These are phyloP conservation scores for Solanum ossicruentum DNA, from an alignment of 257 asterid genomes.

Conservation along the genomic window DNA sequence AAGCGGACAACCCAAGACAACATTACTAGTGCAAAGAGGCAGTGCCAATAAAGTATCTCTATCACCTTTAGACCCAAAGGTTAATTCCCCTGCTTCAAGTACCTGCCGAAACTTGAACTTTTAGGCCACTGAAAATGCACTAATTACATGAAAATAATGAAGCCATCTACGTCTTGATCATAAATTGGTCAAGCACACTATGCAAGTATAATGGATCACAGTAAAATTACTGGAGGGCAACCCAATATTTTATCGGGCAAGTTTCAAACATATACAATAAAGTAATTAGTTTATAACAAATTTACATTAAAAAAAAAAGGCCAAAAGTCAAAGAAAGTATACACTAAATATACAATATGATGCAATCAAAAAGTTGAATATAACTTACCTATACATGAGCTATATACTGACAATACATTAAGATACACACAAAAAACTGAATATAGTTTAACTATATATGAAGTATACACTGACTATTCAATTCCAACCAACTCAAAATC, in stretches of 20 bases:
- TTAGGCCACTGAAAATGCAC: background rate
- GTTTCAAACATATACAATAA: background rate
- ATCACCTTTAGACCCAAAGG: slow-evolving; percentile 43
- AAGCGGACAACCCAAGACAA: slow-evolving; percentile 29
- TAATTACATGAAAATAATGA: background rate
- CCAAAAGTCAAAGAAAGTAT: background rate
- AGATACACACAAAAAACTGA: background rate
- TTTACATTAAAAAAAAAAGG: background rate
- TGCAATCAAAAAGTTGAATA: background rate
- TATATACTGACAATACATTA: background rate
- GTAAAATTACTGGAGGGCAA: background rate
- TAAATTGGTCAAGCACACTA: background rate
- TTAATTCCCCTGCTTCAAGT: slow-evolving; percentile 41
- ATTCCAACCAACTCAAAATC: background rate
- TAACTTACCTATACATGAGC: background rate
- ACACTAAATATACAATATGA: background rate
- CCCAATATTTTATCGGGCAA: background rate
- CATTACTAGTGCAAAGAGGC: slow-evolving; percentile 17
- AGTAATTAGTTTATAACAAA: background rate
- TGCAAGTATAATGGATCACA: background rate
- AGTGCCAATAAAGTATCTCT: slow-evolving; percentile 15
- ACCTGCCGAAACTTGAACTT: slow-evolving; percentile 39
- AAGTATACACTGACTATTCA: background rate
- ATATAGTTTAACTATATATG: background rate
- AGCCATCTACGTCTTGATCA: background rate